These are phyloP conservation scores for Blastomyces parvus DNA, from an alignment of 2,329 filamentous ascomycete genomes.

Conservation along the genomic window DNA sequence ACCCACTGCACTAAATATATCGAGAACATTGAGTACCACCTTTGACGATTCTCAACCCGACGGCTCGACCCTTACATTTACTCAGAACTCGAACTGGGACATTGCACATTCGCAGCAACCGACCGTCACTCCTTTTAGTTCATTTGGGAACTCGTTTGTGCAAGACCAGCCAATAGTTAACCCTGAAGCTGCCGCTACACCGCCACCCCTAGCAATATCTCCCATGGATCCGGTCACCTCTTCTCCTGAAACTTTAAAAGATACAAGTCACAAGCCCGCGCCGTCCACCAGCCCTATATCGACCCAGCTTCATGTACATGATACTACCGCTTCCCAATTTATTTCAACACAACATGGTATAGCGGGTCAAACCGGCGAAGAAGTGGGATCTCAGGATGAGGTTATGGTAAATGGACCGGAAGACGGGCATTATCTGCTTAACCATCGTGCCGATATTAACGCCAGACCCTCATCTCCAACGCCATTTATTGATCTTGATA, in stretches of 20 bases:
- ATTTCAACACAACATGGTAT: neutral
- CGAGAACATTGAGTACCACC: neutral
- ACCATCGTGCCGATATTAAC: neutral
- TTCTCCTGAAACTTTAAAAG: slow-evolving; percentile 23
- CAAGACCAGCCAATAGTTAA: neutral
- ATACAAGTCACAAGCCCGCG: neutral
- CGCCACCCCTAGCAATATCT: slow-evolving; percentile 31
- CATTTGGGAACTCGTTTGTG: slow-evolving; percentile 1
- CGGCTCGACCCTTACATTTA: neutral
- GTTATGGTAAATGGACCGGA: neutral
- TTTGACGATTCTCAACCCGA: neutral
- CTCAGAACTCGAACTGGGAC: neutral
- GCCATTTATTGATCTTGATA: neutral
- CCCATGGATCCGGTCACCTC: slow-evolving; percentile 34
- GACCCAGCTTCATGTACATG: neutral
- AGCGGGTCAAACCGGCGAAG: neutral
- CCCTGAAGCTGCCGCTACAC: slow-evolving; percentile 23
- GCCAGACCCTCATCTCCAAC: neutral
- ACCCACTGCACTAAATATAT: neutral
- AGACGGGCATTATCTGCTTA: neutral
- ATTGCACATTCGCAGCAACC: neutral
- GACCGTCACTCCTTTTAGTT: slow-evolving; percentile 2
- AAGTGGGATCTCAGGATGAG: neutral
- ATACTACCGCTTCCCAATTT: neutral
- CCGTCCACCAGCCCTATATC: neutral